Evolutionary conservation across 2,329 filamentous ascomycete species (phyloP), one percentile per base, ranked within the genome.

Genomic region (Hypoxylon sp.): DNA sequence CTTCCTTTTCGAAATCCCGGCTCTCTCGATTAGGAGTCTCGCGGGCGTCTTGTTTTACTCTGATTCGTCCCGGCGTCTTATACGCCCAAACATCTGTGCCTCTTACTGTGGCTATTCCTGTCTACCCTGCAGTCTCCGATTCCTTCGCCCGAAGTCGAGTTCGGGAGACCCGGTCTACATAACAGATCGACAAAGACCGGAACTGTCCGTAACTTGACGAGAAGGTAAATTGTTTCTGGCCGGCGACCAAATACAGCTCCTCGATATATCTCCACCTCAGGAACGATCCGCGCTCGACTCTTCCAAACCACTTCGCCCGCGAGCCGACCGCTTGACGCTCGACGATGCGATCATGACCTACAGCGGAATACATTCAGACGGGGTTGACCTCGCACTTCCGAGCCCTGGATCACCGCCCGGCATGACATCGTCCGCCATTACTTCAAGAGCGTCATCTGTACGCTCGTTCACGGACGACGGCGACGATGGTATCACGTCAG

Each of bases 391-490:
- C 80, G 59, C 82, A 79, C 69, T 78, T 61, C 74, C 77, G 45
- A 77, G 75, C 58, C 89, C 90, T 48, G 87, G 85, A 77, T 93
- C 91, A 70, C 91, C 91, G 62, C 91, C 91, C 65, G 92, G 93
- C 73, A 88, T 97, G 80, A 93, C 91, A 50, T 80, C 82, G 71
- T 96, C 93, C 18, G 62, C 66, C 65, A 96, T 95, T 79, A 96
- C 93, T 67, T 97, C 93, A 70, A 96, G 96, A 79, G 93, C 93
- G 26, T 96, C 93, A 4, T 97, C 93, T 51, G 91, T 95, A 74
- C 91, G 90, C 72, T 97, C 93, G 36, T 89, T 91, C 60, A 89
- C 87, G 66, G 82, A 88, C 73, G 91, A 93, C 73, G 91, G 92
- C 72, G 91, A 92, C 71, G 88, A 90, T 74, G 87, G 85, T 70